Evolutionary conservation across 2,329 filamentous ascomycete genomes (phyloP), one percentile per base, ranked within the genome.

Genomic region (Cytospora paraplurivora): DNA sequence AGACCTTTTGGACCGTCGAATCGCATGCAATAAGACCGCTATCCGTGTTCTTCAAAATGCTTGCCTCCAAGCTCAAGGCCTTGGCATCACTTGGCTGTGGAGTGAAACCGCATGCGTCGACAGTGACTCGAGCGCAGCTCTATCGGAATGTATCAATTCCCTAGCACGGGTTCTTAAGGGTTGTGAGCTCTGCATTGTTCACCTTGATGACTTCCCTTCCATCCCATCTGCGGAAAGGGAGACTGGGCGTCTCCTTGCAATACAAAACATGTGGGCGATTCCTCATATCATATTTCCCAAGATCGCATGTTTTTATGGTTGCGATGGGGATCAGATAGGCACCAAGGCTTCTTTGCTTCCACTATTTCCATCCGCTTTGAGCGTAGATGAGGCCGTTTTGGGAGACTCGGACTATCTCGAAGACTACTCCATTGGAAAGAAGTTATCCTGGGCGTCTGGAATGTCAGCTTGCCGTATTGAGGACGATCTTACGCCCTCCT

Each of bases 401-500:
- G 21, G 21, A n/a, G 8, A 58, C 6, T 56, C 55, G 8, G 44
- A 47, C 2, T 54, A 21, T 12, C 49, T 62, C 3, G 49, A 50
- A 10, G 53, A 58, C 4, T 57, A 52, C 17, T 62, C 61, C 7
- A 37, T 58, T 3, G 61, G 41, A 6, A 57, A 21, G 49, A 57
- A 34, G 34, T 59, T 62, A 55, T 57, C 35, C 5, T 64, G 54
- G 64, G 64, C 64, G 1, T 55, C 64, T 7, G 37, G 33, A 3
- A 44, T 55, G 13, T 38, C 56, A 35, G 37, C 58, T 12, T 17
- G 13, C 13, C 62, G 44, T 4, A 3, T 17, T 1, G 64, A 66
- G 37, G 64, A 66, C 37, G 32, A 17, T 62, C 64, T 1, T 66
- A 66, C 19, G 60, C 57, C 34, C 56, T 66, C 10, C 38, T 66